Evolutionary conservation across 2,329 filamentous ascomycete genomes (phyloP), one percentile per base, ranked within the genome.

Genomic region (Monilinia fructigena): DNA sequence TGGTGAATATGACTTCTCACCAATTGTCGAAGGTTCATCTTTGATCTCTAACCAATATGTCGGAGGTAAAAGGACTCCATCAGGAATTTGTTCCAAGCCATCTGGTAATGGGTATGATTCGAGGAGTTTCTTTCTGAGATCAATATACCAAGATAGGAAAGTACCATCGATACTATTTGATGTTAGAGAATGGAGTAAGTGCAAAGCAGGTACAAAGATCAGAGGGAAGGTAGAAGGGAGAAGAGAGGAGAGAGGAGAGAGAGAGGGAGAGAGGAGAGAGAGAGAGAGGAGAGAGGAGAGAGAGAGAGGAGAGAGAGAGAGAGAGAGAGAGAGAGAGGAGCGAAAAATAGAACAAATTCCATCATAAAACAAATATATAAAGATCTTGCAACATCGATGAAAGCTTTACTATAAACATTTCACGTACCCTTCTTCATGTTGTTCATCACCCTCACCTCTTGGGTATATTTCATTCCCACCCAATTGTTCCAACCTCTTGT

Each of bases 371-470:
- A 12, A 20, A 14, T 18, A 40, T 8, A n/a, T 5, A 28, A 52
- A 40, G 4, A 20, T 3, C 5, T 26, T 59, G 18, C 18, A 8
- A 59, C 2, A 26, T 28, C 28, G 3, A 61, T 63, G 35, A 26
- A 45, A 31, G 1, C 11, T n/a, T 47, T 18, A 53, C 48, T 7
- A 60, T 45, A 68, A 38, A 26, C n/a, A 31, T 42, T 11, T 7
- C n/a, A 80, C 85, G 72, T 80, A 95, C 88, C 94, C 93, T 78
- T 98, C 93, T 35, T 92, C 87, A 80, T 97, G 93, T 76, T 96
- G 92, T 73, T 97, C 93, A 75, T 99, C 95, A 28, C 89, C 93
- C 78, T 99, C 95, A 16, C 92, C 95, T 48, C 88, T 82, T 52
- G 89, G 86, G 73, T 90, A 90, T 69, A 95, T 86, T 58, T 92